A percentile compares a stretch with the other conserved stretches of the same genome.
These are phyloP conservation scores for Rhodotorula diobovata DNA, from an alignment of 768 basidiomycete species.

Conservation along the genomic window DNA sequence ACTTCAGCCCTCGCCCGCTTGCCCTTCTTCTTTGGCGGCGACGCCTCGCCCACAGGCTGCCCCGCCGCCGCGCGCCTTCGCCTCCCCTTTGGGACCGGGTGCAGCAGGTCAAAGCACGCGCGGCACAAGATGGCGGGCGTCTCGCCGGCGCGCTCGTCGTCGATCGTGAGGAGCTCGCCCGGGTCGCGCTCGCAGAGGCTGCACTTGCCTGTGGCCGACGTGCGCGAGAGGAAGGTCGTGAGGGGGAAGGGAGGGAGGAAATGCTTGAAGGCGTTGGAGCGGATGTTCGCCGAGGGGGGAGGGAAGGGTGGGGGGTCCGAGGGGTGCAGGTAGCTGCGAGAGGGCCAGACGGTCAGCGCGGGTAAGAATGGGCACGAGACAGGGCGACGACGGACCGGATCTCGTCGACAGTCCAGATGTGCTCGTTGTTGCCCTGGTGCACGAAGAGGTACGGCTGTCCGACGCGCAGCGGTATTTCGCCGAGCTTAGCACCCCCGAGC, in stretches of 20 bases:
- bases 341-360: too few relatives aligned
- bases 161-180: neutral
- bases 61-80: too few relatives aligned
- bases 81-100: conserved; percentile 1
- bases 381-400: neutral
- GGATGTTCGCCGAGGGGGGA: neutral
- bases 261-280: neutral
- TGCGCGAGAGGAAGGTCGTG: conserved; percentile 22
- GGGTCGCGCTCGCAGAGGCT: conserved; percentile 19
- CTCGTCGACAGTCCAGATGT: conserved; percentile 19
- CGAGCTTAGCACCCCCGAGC: conserved; percentile 1
- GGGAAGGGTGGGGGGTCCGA: neutral
- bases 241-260: conserved; percentile 5
- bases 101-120: conserved; percentile 9
- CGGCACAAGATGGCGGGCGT: conserved; percentile 4
- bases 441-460: conserved; percentile 26
- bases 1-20: too few relatives aligned
- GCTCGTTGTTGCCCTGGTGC: conserved; percentile 18
- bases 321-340: conserved; percentile 7
- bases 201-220: neutral
- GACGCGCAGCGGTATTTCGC: conserved; percentile 7
- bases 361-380: neutral
- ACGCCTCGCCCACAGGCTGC: too few relatives aligned
- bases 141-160: conserved; percentile 19
- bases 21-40: too few relatives aligned